These are phyloP conservation scores for Polyrhizophydium stewartii DNA, from an alignment of 371 early-diverging fungal species.

Conservation along the genomic window DNA sequence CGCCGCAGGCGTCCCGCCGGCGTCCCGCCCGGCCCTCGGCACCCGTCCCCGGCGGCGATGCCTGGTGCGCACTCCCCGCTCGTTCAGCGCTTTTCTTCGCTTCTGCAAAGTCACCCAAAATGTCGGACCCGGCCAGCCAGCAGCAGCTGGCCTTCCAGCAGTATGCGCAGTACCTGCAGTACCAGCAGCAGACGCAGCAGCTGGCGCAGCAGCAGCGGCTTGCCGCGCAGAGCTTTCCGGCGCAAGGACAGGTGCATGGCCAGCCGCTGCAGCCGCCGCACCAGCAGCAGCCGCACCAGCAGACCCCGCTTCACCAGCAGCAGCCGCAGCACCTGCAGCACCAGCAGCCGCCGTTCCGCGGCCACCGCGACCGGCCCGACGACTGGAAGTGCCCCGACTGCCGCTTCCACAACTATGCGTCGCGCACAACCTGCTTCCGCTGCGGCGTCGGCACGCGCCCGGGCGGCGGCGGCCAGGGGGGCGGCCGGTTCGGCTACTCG, in stretches of 20 bases:
- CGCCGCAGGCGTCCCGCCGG: too few relatives aligned
- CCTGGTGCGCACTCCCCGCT: too few relatives aligned
- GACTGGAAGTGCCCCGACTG: slow-evolving; percentile 76
- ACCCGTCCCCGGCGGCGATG: too few relatives aligned
- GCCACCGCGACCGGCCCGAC: slow-evolving; percentile 42
- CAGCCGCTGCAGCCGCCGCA: slow-evolving; percentile 1
- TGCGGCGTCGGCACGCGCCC: slow-evolving; percentile 11
- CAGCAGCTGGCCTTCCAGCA: neutral
- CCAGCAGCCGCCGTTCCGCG: neutral
- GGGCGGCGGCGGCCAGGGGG: neutral
- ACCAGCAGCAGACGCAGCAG: neutral
- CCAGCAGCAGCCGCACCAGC: neutral
- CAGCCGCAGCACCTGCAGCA: neutral
- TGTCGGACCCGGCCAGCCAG: neutral
- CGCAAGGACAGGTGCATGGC: neutral
- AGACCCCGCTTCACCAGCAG: neutral
- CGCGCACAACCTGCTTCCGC: slow-evolving; percentile 37
- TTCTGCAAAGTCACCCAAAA: too few relatives aligned
- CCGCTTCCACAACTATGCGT: slow-evolving; percentile 70
- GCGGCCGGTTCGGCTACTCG: neutral
- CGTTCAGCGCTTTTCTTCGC: too few relatives aligned
- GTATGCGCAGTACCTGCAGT: neutral
- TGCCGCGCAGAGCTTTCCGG: neutral
- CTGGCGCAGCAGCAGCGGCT: neutral
- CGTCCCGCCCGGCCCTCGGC: too few relatives aligned